Percentiles rank a stretch among this genome's conserved stretches.
Evolutionary conservation across 345 rosid species (phyloP).

Genomic region (Nephelium lappaceum): DNA sequence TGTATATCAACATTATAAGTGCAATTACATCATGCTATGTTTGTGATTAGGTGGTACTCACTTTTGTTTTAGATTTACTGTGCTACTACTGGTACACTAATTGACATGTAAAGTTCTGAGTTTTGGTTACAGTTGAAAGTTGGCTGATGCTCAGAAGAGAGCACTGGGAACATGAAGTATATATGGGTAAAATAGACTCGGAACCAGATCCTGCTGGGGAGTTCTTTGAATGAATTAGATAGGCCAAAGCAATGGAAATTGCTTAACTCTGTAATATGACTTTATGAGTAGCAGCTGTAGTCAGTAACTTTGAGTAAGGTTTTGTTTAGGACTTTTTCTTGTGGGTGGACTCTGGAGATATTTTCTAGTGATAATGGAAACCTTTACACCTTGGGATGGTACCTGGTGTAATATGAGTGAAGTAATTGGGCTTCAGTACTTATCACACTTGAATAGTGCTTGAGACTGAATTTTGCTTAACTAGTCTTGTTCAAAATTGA

Average conservation of each 20-base stretch:
- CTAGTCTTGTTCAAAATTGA: background rate
- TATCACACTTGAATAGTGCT: too few relatives aligned
- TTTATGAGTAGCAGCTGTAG: background rate
- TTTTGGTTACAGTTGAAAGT: background rate
- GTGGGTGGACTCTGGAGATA: background rate
- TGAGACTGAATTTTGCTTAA: background rate
- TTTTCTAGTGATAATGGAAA: background rate
- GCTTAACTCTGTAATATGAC: background rate
- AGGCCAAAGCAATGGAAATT: background rate
- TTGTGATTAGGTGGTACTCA: background rate
- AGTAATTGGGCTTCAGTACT: background rate
- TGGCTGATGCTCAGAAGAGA: background rate
- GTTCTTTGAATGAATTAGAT: background rate
- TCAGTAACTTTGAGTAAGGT: background rate
- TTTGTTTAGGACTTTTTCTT: background rate
- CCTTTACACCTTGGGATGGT: background rate
- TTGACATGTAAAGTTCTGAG: background rate
- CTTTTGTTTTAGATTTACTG: background rate
- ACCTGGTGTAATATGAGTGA: background rate
- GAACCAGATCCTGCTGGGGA: background rate
- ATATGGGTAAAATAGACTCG: background rate
- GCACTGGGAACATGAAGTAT: background rate
- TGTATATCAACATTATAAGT: background rate
- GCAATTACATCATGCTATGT: background rate
- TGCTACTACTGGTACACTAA: background rate